Conservation (phyloP, 345 rosid species). For the Populus deltoides region DNA sequence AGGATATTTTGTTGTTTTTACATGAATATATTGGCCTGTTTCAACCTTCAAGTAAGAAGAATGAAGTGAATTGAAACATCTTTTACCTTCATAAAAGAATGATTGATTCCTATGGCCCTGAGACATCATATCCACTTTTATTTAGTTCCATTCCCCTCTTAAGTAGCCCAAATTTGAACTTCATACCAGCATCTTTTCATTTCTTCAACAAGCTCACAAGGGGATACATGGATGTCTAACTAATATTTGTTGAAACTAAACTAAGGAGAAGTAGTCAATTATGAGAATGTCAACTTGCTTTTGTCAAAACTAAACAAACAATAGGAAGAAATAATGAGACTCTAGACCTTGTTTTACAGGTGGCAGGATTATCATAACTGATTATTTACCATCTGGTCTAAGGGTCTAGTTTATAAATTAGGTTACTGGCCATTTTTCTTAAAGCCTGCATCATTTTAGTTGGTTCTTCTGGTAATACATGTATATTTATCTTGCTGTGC, state of each 20-base stretch:
- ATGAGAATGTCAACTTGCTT: background rate
- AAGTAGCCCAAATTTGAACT: constrained; percentile 2
- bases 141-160: background rate
- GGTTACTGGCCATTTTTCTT: background rate
- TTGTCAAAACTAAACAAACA: background rate
- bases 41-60: background rate
- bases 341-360: background rate
- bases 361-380: background rate
- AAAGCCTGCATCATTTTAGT: constrained; percentile 1
- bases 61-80: background rate
- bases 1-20: background rate
- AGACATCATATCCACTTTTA: no score
- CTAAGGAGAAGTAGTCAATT: background rate
- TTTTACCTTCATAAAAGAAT: background rate
- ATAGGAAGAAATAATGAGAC: background rate
- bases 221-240: background rate
- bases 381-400: background rate
- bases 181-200: background rate
- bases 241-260: background rate
- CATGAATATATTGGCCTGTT: background rate
- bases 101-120: background rate
- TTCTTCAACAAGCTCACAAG: background rate
- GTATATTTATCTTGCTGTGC: constrained; percentile 13
- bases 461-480: constrained; percentile 9
- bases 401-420: constrained; percentile 1